Evolutionary conservation across 1,284 basidiomycete genomes (phyloP).

Genomic region (Lignosus rhinocerotis): DNA sequence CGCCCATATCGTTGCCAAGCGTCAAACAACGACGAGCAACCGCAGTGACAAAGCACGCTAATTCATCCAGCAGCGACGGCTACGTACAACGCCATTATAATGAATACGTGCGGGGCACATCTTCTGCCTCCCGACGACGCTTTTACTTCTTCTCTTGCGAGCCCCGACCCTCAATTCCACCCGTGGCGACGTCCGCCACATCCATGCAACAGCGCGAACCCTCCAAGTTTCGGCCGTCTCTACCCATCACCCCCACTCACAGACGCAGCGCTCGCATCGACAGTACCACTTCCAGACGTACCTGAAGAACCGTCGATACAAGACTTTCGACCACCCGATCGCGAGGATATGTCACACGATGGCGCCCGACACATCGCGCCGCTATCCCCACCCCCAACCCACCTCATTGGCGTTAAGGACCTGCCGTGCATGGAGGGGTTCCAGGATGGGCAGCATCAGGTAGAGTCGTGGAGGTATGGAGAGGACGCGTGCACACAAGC

Average conservation of each 20-base stretch:
- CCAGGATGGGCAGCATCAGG: constrained; percentile 1
- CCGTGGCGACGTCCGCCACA: constrained; percentile 19
- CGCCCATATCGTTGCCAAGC: neutral
- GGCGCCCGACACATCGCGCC: constrained; percentile 17
- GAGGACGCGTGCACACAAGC: constrained; percentile 6
- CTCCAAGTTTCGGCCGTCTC: constrained; percentile 1
- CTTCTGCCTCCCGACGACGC: constrained; percentile 15
- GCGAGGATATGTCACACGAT: constrained; percentile 26
- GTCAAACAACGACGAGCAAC: neutral
- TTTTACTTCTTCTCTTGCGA: constrained; percentile 10
- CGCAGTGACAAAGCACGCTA: constrained; percentile 18
- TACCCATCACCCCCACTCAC: constrained; percentile 30
- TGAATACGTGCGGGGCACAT: constrained; percentile 27
- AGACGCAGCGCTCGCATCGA: constrained; percentile 24
- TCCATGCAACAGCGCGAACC: constrained; percentile 12
- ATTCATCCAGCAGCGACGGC: constrained; percentile 19
- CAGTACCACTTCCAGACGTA: constrained; percentile 25
- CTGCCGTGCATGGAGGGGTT: constrained; percentile 13
- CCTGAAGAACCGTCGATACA: constrained; percentile 6
- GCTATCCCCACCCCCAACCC: constrained; percentile 28
- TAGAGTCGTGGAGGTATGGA: constrained; percentile 23
- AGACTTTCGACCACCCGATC: constrained; percentile 2
- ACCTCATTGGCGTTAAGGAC: constrained; percentile 18
- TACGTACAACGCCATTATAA: constrained; percentile 26
- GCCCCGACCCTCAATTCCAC: constrained; percentile 2